Evolutionary conservation across 441 rosid species (phyloP).

Genomic region (Erodium moschatum): DNA sequence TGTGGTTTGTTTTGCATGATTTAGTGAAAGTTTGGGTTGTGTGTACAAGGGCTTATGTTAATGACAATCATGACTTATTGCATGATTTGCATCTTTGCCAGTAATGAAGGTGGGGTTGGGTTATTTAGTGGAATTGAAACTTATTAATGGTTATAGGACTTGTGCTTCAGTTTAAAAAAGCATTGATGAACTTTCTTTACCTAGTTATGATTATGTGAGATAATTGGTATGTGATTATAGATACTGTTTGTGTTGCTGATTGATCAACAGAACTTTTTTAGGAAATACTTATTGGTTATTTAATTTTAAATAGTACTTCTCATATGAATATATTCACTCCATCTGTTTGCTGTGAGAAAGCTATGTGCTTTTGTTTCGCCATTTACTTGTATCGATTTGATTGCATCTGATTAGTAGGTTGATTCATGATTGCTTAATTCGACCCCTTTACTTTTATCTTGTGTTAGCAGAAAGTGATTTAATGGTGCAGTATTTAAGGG

Average conservation of each 20-base stretch:
- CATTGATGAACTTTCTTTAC: neutral
- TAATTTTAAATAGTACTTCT: neutral
- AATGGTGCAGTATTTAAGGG: neutral
- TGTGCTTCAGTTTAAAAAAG: neutral
- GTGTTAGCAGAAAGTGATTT: neutral
- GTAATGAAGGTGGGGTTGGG: constrained; percentile 5
- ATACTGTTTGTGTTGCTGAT: neutral
- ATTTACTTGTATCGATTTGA: neutral
- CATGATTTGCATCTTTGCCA: neutral
- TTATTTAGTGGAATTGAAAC: neutral
- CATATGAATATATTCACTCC: neutral
- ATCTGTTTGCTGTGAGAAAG: neutral
- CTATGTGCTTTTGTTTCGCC: neutral
- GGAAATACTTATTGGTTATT: neutral
- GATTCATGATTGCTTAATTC: neutral
- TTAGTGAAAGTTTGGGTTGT: neutral
- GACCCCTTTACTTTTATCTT: neutral
- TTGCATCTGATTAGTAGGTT: neutral
- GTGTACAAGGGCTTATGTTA: neutral
- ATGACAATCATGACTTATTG: neutral
- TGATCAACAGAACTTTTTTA: neutral
- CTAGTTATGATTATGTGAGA: neutral
- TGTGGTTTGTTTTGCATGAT: neutral
- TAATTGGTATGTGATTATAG: neutral
- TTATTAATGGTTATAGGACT: neutral